Conservation (phyloP, 164 flowering plant genomes). For the Vitis rotundifolia region DNA sequence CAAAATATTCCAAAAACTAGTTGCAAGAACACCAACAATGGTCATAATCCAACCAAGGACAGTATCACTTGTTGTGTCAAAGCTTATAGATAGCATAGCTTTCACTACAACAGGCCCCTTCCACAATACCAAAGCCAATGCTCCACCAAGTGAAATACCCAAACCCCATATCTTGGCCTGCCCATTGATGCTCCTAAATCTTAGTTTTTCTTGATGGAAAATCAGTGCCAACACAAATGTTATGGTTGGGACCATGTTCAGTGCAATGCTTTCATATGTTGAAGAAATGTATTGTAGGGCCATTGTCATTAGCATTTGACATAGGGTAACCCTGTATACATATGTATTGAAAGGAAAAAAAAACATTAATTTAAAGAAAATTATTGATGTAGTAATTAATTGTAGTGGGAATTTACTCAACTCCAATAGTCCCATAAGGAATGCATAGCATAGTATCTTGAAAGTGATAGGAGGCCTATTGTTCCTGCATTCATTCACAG, state of each 20-base stretch:
- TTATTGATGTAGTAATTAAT: no score
- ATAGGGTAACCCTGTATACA: conserved; percentile 2
- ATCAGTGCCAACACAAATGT: conserved; percentile 17
- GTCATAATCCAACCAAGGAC: conserved; percentile 2
- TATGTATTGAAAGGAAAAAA: no score
- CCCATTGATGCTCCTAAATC: conserved; percentile 13
- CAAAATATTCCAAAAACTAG: conserved; percentile 17
- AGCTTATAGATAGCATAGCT: no score
- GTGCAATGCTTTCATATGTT: conserved; percentile 14
- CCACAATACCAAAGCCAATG: conserved; percentile 21
- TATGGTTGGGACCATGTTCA: conserved; percentile 14
- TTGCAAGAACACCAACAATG: conserved; percentile 5
- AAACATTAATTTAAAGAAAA: no score
- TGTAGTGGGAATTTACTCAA: neutral
- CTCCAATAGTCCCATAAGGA: conserved; percentile 21
- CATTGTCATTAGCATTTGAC: conserved; percentile 16
- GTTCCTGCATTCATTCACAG: no score
- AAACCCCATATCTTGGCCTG: conserved; percentile 27
- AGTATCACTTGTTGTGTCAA: no score
- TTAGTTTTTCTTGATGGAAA: conserved; percentile 18
- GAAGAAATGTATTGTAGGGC: conserved; percentile 14
- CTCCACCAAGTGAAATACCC: conserved; percentile 14
- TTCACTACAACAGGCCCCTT: conserved; percentile 11
- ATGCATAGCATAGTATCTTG: conserved; percentile 17
- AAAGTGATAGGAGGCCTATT: conserved; percentile 17